Evolutionary conservation across 2,329 filamentous ascomycete species (phyloP).

Genomic region (Hypoxylon sp.): DNA sequence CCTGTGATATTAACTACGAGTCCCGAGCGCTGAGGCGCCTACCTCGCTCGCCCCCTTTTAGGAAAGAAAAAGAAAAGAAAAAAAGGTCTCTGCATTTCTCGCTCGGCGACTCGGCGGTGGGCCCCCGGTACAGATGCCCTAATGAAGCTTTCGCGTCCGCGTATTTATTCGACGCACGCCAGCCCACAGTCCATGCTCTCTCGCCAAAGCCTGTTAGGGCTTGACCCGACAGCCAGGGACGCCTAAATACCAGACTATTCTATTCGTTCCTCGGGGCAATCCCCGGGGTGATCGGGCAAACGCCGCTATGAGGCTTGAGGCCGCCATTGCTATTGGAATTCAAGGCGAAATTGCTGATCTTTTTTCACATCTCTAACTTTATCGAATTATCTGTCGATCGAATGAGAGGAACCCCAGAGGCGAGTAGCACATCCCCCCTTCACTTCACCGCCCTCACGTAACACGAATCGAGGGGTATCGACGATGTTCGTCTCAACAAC

Average conservation of each 20-base stretch:
- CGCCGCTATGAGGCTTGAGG: conserved; percentile 6
- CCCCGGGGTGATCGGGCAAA: conserved; percentile 12
- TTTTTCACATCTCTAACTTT: conserved; percentile 17
- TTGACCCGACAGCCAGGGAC: conserved; percentile 37
- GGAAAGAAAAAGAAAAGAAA: not conserved
- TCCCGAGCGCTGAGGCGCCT: conserved; percentile 25
- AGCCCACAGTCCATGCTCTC: conserved; percentile 24
- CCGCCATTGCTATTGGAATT: conserved; percentile 5
- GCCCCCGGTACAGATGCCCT: conserved; percentile 23
- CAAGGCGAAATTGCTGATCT: not conserved
- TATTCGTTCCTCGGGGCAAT: conserved; percentile 4
- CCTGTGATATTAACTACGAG: conserved; percentile 42
- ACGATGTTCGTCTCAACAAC: not conserved
- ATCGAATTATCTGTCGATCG: conserved; percentile 7
- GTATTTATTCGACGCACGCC: conserved; percentile 16
- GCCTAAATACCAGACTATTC: conserved; percentile 11
- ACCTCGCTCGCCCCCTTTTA: conserved; percentile 24
- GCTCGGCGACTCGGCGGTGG: conserved; percentile 16
- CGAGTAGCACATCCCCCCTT: conserved; percentile 1
- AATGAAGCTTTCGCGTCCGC: conserved; percentile 33
- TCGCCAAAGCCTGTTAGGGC: conserved; percentile 19
- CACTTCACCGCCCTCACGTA: not conserved
- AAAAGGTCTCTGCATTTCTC: not conserved
- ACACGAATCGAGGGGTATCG: conserved; percentile 2
- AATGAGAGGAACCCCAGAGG: conserved; percentile 1